These are phyloP conservation scores for Salisapilia sapeloensis DNA, from an alignment of 352 stramenopile species.

Conservation along the genomic window DNA sequence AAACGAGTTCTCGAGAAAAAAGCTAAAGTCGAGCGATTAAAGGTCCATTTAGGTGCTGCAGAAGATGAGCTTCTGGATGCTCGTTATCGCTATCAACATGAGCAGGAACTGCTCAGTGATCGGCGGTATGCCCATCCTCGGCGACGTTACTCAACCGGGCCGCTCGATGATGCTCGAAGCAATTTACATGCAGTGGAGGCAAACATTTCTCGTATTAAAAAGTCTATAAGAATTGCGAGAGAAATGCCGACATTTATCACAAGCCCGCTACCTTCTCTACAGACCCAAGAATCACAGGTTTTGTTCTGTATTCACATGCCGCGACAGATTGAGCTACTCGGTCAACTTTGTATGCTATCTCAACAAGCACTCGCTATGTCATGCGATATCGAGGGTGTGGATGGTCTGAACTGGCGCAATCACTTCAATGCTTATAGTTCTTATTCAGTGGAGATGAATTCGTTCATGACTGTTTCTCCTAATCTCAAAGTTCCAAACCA, in stretches of 20 bases:
- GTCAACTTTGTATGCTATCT: constrained; percentile 13
- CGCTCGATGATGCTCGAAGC: not conserved
- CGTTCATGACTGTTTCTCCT: constrained; percentile 2
- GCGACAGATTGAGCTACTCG: constrained; percentile 13
- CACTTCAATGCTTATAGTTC: constrained; percentile 4
- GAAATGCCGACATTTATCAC: constrained; percentile 11
- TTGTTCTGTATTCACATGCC: constrained; percentile 29
- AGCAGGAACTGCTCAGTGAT: not conserved
- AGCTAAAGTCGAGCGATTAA: no score
- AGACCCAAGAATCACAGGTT: constrained; percentile 8
- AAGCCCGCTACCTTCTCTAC: constrained; percentile 10
- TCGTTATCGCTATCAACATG: no score
- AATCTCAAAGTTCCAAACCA: constrained; percentile 8
- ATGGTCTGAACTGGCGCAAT: constrained; percentile 6
- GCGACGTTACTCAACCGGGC: not conserved
- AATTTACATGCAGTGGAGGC: not conserved
- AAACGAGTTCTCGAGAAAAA: constrained; percentile 1
- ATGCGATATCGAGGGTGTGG: constrained; percentile 3
- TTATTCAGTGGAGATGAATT: constrained; percentile 2
- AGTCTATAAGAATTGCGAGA: constrained; percentile 1
- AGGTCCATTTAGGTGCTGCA: no score
- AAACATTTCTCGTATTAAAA: not conserved
- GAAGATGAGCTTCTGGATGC: no score
- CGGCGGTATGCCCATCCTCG: not conserved
- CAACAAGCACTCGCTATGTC: constrained; percentile 13